Conservation (phyloP, 768 basidiomycete species). For the Phylloporus sp. region DNA sequence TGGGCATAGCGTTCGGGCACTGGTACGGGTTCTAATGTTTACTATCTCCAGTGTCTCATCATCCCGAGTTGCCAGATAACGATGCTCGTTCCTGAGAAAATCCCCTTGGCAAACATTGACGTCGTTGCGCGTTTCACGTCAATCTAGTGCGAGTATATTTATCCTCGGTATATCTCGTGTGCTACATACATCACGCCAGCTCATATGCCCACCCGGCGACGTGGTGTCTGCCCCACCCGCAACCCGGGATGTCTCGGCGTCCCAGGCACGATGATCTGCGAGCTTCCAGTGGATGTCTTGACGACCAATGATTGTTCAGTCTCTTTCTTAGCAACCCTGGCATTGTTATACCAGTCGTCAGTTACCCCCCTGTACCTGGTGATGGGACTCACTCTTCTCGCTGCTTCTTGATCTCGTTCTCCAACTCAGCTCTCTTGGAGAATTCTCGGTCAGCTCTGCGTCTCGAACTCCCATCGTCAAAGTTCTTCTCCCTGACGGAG, state of each 20-base stretch:
- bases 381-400: conserved; percentile 53
- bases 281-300: conserved; percentile 49
- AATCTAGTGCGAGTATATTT: conserved; percentile 2
- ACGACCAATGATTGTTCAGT: conserved; percentile 55
- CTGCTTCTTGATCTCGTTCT: conserved; percentile 84
- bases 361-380: conserved; percentile 1
- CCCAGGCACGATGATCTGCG: conserved; percentile 73
- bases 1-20: conserved; percentile 8
- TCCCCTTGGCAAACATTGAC: not conserved
- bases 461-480: conserved; percentile 79
- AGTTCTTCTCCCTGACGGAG: conserved; percentile 96
- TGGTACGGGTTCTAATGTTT: not conserved
- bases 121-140: not conserved
- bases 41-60: conserved; percentile 2
- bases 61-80: not conserved
- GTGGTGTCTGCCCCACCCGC: conserved; percentile 70
- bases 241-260: conserved; percentile 71
- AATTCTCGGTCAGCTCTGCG: conserved; percentile 84
- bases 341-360: conserved; percentile 1
- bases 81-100: conserved; percentile 9
- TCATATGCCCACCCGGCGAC: conserved; percentile 65
- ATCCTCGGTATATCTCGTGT: not conserved
- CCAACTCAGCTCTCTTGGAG: conserved; percentile 84
- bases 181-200: conserved; percentile 4
- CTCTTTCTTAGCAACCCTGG: conserved; percentile 57